phyloP scores from a whole-genome alignment of 257 asterid genomes.

The Vinca minor region DNA sequence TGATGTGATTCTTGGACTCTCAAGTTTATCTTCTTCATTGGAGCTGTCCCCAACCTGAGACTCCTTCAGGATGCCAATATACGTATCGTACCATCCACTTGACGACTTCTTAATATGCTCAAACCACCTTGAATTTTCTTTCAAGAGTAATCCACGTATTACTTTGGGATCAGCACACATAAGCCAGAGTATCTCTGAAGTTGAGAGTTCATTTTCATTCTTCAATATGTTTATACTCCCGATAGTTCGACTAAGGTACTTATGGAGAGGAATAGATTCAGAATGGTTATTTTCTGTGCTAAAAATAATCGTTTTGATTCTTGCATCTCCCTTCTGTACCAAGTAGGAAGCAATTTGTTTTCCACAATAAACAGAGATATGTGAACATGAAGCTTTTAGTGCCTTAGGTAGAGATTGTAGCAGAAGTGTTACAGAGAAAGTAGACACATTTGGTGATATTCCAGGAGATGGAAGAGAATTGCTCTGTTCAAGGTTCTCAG shows the following conservation, averaged over 20 bases:
- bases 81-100: constrained; percentile 63
- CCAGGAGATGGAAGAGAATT: constrained; percentile 23
- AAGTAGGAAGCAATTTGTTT: constrained; percentile 54
- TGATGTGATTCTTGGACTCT: constrained; percentile 58
- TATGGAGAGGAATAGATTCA: constrained; percentile 26
- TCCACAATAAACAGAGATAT: constrained; percentile 52
- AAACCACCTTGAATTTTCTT: constrained; percentile 45
- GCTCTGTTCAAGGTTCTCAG: constrained; percentile 27
- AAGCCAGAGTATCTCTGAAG: constrained; percentile 45
- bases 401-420: constrained; percentile 24
- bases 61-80: constrained; percentile 50
- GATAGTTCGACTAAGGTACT: constrained; percentile 19
- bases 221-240: constrained; percentile 30
- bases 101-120: constrained; percentile 43
- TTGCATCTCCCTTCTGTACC: constrained; percentile 43
- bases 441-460: constrained; percentile 1
- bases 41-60: constrained; percentile 53
- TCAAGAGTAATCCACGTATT: constrained; percentile 41
- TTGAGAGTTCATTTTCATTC: constrained; percentile 24
- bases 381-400: constrained; percentile 40
- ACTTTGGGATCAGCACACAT: constrained; percentile 42
- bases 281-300: constrained; percentile 37
- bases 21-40: constrained; percentile 56
- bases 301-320: constrained; percentile 23
- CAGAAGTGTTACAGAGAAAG: constrained; percentile 19